These are phyloP conservation scores for Annulohypoxylon nitens DNA, from an alignment of 495 filamentous ascomycete species.

Conservation along the genomic window DNA sequence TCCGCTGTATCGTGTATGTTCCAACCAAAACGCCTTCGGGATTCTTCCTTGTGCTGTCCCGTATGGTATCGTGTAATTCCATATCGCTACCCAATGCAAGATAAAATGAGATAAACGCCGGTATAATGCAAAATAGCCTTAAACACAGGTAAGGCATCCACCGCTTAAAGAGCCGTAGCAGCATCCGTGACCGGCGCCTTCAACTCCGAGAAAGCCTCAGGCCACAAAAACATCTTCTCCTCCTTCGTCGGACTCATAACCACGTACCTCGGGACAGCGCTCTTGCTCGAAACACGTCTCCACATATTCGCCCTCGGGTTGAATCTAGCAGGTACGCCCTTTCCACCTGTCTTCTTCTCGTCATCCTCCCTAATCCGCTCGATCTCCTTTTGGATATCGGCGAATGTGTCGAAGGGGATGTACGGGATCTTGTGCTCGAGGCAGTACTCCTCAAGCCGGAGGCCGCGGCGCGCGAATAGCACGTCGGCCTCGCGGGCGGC, in stretches of 20 bases:
- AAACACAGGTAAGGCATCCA: not conserved
- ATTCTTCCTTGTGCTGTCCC: slow-evolving; percentile 39
- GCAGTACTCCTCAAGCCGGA: slow-evolving; percentile 80
- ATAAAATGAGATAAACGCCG: slow-evolving; percentile 21
- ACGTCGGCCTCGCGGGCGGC: slow-evolving; percentile 82
- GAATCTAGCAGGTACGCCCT: slow-evolving; percentile 72
- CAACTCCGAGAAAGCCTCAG: slow-evolving; percentile 68
- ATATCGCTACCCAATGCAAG: slow-evolving; percentile 28
- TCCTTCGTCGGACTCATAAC: slow-evolving; percentile 68
- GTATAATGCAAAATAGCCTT: slow-evolving; percentile 16
- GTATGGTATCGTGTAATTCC: slow-evolving; percentile 28
- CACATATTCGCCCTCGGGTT: slow-evolving; percentile 81
- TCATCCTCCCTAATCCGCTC: slow-evolving; percentile 71
- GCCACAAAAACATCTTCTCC: slow-evolving; percentile 78
- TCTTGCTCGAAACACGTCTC: slow-evolving; percentile 72
- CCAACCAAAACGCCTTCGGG: slow-evolving; percentile 29
- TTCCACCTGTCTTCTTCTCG: slow-evolving; percentile 72
- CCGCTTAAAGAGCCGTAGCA: not conserved
- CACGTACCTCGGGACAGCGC: slow-evolving; percentile 65
- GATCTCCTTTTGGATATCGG: slow-evolving; percentile 75
- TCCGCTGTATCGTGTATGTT: slow-evolving; percentile 3
- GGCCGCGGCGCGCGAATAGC: slow-evolving; percentile 76
- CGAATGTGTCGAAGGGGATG: slow-evolving; percentile 75
- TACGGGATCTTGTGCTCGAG: slow-evolving; percentile 72
- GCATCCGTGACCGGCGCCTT: slow-evolving; percentile 27